A percentile compares a stretch with the other conserved stretches of the same genome.
phyloP scores from a whole-genome alignment of 2,329 filamentous ascomycete genomes.

The Paracamarosporium sp. region DNA sequence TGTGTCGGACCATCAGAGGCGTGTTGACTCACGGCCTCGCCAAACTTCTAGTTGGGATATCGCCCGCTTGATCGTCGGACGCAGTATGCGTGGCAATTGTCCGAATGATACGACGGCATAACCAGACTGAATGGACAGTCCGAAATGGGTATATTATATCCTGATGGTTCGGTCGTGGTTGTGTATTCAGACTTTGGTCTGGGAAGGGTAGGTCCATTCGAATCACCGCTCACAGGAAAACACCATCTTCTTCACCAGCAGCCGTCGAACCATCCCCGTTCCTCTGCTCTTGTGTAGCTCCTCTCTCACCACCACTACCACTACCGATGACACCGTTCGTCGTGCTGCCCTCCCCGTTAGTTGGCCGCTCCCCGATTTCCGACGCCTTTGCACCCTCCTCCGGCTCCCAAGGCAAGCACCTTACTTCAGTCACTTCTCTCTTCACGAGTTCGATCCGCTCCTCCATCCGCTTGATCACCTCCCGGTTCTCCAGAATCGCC shows the following conservation, averaged over 20 bases:
- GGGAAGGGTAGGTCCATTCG: too few species aligned
- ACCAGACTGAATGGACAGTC: not conserved
- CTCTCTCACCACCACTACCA: not conserved
- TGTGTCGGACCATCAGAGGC: not conserved
- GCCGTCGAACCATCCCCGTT: not conserved
- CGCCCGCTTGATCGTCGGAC: not conserved
- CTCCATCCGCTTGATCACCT: constrained; percentile 71
- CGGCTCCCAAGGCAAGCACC: constrained; percentile 61
- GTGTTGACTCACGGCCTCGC: not conserved
- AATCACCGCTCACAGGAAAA: constrained; percentile 11
- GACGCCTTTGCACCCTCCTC: constrained; percentile 24
- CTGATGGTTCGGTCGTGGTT: too few species aligned
- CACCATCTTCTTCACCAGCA: constrained; percentile 9
- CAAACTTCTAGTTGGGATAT: not conserved
- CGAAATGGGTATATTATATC: not conserved
- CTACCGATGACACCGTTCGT: constrained; percentile 8
- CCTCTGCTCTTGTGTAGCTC: not conserved
- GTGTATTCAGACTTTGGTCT: too few species aligned
- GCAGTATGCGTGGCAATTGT: not conserved
- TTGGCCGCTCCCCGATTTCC: constrained; percentile 7
- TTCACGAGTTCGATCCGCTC: constrained; percentile 70
- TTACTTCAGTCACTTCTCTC: constrained; percentile 67
- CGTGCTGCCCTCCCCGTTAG: not conserved
- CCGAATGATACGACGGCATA: not conserved
- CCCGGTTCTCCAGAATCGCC: constrained; percentile 74